phyloP scores from a whole-genome alignment of 116 monocot species.

The Dioscorea cayenensis region DNA sequence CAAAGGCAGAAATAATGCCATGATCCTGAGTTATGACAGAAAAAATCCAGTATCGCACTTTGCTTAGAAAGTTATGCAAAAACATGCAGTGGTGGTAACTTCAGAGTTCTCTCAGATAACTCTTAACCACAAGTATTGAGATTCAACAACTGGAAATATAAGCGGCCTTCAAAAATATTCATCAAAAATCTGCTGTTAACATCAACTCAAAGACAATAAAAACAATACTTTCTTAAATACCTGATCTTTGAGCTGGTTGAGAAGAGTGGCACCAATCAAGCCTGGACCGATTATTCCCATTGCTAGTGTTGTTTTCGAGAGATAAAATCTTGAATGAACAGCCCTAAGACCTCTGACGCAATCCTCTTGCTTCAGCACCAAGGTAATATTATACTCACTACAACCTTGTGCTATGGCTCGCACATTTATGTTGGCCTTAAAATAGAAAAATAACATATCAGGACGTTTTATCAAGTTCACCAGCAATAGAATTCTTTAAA shows the following conservation, averaged over 20 bases:
- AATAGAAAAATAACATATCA: conserved; percentile 1
- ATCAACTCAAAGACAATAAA: not conserved
- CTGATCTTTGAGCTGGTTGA: conserved; percentile 96
- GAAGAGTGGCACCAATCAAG: conserved; percentile 81
- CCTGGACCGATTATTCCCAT: conserved; percentile 96
- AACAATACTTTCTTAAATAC: conserved; percentile 15
- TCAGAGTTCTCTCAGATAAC: not conserved
- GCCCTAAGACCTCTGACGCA: conserved; percentile 78
- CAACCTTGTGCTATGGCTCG: conserved; percentile 99
- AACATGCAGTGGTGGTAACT: not conserved
- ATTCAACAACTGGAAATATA: not conserved
- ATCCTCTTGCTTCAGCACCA: conserved; percentile 88
- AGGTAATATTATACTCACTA: conserved; percentile 97
- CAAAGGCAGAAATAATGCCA: not conserved
- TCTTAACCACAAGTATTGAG: not conserved
- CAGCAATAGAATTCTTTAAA: no score
- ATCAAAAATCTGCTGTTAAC: no score
- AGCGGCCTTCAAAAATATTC: not conserved
- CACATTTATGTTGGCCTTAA: conserved; percentile 88
- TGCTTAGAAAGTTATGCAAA: not conserved
- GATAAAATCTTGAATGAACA: conserved; percentile 90
- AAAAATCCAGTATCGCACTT: not conserved
- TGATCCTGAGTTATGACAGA: not conserved
- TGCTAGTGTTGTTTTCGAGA: conserved; percentile 85
- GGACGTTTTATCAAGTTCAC: not conserved